Evolutionary conservation across 1,284 basidiomycete genomes (phyloP).

Genomic region (Amylostereum areolatum): DNA sequence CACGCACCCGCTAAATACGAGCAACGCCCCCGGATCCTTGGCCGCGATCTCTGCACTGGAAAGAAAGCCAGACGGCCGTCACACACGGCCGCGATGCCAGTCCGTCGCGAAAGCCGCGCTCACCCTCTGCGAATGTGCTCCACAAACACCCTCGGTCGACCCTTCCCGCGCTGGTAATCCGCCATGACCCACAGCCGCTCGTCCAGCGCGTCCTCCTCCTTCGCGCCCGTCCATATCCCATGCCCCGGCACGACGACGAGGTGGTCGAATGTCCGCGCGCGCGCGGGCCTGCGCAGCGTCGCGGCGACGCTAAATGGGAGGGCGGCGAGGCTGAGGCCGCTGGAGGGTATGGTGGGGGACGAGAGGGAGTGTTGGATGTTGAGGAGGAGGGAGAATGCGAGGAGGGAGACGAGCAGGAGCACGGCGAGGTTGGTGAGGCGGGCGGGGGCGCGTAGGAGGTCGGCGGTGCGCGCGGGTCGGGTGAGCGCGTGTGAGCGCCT

Average conservation of each 20-base stretch:
- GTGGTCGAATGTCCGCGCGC: slow-evolving; percentile 36
- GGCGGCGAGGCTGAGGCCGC: not conserved
- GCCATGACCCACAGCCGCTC: slow-evolving; percentile 83
- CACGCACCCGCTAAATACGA: slow-evolving; percentile 85
- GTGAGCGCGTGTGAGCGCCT: slow-evolving; percentile 13
- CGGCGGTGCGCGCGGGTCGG: slow-evolving; percentile 18
- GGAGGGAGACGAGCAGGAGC: slow-evolving; percentile 42
- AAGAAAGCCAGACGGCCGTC: not conserved
- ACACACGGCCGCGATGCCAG: too few relatives aligned
- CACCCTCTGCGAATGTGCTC: slow-evolving; percentile 78
- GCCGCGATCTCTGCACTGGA: slow-evolving; percentile 59
- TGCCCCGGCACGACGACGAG: slow-evolving; percentile 90
- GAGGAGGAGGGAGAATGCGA: slow-evolving; percentile 53
- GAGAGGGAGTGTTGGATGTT: slow-evolving; percentile 49
- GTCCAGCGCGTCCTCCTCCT: slow-evolving; percentile 38
- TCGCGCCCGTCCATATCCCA: slow-evolving; percentile 75
- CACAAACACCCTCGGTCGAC: slow-evolving; percentile 73
- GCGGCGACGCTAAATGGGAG: slow-evolving; percentile 31
- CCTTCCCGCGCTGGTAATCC: slow-evolving; percentile 69
- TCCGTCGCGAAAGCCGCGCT: slow-evolving; percentile 16
- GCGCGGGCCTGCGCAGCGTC: slow-evolving; percentile 33
- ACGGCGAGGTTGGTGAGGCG: slow-evolving; percentile 80
- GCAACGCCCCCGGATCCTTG: slow-evolving; percentile 62
- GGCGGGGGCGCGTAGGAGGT: slow-evolving; percentile 48
- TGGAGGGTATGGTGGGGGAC: slow-evolving; percentile 8